Percentiles rank a stretch among this genome's conserved stretches.
These are phyloP conservation scores for Lyophyllum decastes DNA, from an alignment of 768 basidiomycete genomes.

Conservation along the genomic window DNA sequence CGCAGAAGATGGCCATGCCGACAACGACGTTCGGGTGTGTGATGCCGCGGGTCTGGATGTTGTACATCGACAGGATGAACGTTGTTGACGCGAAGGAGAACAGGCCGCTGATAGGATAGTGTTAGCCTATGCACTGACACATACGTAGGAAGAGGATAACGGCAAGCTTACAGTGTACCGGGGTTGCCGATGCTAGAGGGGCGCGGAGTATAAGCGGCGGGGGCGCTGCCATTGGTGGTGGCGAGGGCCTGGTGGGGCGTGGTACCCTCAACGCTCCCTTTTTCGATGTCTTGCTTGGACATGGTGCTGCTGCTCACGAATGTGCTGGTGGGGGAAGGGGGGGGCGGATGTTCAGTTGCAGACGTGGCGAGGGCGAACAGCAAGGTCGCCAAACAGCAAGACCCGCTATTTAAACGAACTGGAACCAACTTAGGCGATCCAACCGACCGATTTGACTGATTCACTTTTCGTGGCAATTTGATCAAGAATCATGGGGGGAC, in stretches of 20 bases:
- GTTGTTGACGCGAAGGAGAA: slow-evolving; percentile 87
- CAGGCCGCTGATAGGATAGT: slow-evolving; percentile 53
- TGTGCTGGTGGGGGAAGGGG: not conserved
- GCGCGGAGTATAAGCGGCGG: slow-evolving; percentile 21
- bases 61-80: slow-evolving; percentile 76
- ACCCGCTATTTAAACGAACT: not conserved
- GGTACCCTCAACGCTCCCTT: slow-evolving; percentile 31
- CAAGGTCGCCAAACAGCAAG: not conserved
- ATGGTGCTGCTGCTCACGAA: slow-evolving; percentile 4
- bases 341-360: not conserved
- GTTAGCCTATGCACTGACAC: slow-evolving; percentile 2
- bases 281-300: slow-evolving; percentile 34
- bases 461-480: not conserved
- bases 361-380: not conserved
- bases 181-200: slow-evolving; percentile 58
- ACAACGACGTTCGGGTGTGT: slow-evolving; percentile 67
- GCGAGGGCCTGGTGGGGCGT: slow-evolving; percentile 26
- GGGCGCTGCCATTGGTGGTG: slow-evolving; percentile 19
- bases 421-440: not conserved
- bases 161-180: slow-evolving; percentile 46
- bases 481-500: not conserved
- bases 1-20: slow-evolving; percentile 85
- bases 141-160: not conserved
- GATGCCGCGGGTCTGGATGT: slow-evolving; percentile 57
- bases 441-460: not conserved